phyloP scores from a whole-genome alignment of 1,284 basidiomycete species.

The Cerrena zonata region DNA sequence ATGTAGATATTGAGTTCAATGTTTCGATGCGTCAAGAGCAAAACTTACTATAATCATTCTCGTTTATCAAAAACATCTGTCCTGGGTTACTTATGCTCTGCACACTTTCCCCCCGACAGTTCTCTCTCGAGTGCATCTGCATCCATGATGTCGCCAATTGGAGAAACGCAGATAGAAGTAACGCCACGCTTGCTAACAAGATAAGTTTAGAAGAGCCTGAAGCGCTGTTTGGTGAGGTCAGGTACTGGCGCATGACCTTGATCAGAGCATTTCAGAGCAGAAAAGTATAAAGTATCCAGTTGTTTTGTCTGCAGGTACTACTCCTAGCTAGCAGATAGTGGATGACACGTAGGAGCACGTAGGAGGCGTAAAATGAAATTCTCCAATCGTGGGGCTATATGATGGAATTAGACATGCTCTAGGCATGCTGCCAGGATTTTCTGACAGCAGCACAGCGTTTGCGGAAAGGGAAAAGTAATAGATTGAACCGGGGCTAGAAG shows the following conservation, averaged over 20 bases:
- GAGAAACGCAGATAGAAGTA: constrained; percentile 17
- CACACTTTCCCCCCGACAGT: constrained; percentile 1
- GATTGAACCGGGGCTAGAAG: too few relatives aligned
- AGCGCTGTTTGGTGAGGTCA: neutral
- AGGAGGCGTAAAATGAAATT: too few relatives aligned
- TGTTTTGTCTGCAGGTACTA: too few relatives aligned
- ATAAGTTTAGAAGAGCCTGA: constrained; percentile 10
- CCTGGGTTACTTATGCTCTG: neutral
- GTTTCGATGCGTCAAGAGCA: neutral
- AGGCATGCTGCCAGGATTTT: too few relatives aligned
- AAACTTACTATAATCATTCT: constrained; percentile 15
- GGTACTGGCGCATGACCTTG: neutral
- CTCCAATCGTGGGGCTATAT: too few relatives aligned
- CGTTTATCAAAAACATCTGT: constrained; percentile 8
- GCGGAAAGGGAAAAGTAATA: too few relatives aligned
- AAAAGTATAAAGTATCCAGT: neutral
- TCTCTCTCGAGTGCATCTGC: constrained; percentile 8
- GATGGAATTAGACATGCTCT: too few relatives aligned
- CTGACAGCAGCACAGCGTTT: too few relatives aligned
- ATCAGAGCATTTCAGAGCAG: neutral
- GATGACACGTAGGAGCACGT: too few relatives aligned
- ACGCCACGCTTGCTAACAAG: constrained; percentile 11
- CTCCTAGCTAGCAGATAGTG: too few relatives aligned
- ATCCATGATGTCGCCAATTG: constrained; percentile 18
- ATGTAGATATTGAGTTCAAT: neutral